A percentile compares a stretch with the other conserved stretches of the same genome.
Conservation (phyloP, 441 rosid species). For the Pelargonium fulgidum region DNA sequence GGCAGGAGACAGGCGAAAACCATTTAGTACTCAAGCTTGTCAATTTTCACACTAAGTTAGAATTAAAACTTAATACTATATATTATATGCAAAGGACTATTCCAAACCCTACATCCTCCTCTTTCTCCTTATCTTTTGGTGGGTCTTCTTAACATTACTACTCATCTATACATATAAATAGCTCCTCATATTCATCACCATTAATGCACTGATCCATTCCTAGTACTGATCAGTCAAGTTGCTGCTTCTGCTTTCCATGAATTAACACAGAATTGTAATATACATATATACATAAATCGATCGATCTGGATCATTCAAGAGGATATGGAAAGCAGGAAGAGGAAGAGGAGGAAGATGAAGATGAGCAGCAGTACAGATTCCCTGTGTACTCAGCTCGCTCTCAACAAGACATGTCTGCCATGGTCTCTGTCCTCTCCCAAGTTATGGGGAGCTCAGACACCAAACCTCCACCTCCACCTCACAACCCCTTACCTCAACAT, state of each 20-base stretch:
- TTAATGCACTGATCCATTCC: too few relatives aligned
- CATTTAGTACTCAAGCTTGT: not conserved
- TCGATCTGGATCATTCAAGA: not conserved
- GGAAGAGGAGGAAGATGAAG: constrained; percentile 32
- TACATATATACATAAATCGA: not conserved
- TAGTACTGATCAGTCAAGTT: too few relatives aligned
- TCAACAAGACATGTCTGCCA: constrained; percentile 52
- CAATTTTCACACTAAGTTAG: not conserved
- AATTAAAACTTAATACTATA: too few relatives aligned
- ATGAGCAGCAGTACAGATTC: constrained; percentile 32
- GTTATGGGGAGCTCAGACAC: constrained; percentile 20
- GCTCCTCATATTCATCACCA: too few relatives aligned
- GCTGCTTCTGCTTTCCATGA: too few relatives aligned
- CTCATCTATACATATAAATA: too few relatives aligned
- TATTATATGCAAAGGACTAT: not conserved
- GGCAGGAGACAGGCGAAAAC: not conserved
- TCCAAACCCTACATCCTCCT: not conserved
- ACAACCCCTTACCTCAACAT: too few relatives aligned
- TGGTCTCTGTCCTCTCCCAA: constrained; percentile 73
- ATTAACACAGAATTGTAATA: not conserved
- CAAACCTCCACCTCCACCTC: too few relatives aligned
- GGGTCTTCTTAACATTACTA: too few relatives aligned
- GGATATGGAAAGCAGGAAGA: not conserved
- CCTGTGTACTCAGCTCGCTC: constrained; percentile 61
- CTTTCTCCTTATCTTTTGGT: not conserved